Base-by-base conservation (phyloP, 331 rosid genomes). In the Rhamnella rubrinervis region DNA sequence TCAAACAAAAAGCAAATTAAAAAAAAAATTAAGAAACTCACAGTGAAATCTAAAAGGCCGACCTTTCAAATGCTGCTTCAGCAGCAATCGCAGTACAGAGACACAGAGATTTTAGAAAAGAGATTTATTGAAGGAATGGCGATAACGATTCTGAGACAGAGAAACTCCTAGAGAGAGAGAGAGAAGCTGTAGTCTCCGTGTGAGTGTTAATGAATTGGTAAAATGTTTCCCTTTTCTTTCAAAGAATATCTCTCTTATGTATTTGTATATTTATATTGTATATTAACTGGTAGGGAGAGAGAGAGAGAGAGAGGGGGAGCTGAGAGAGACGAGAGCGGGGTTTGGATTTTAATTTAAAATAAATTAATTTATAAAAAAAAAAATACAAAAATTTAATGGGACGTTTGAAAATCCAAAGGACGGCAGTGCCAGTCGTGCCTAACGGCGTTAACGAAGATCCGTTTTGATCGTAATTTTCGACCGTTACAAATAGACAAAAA, bases 401-500 rank as follows among this genome's bases (percentile, higher is more conserved):
- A 8, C 58, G 20, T 8, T n/a, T 68, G 44, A 66, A 71, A 67
- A 40, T 4, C 15, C 40, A 53, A 53, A 40, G 60, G 84, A 79
- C 75, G 74, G 80, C 71, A 67, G 9, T 38, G 66, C 65, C 71
- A 62, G 64, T 40, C 44, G 76, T 13, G 40, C 25, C 16, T 81
- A 70, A 85, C 93, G 89, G 75, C 89, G 89, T 82, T 66, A 50
- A 25, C 3, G 37, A 31, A 60, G 28, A 47, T 59, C 73, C 84
- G 84, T 80, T 85, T 64, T 39, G 44, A 49, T 72, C 15, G 74
- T 70, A 57, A 75, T 77, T 69, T 71, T 77, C 77, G 93, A 90
- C 96, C 91, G 96, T 90, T 90, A 80, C 65, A 72, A 80, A 63
- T 52, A 41, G 85, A 79, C 81, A 75, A 78, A 53, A 53, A 19